A percentile compares a stretch with the other conserved stretches of the same genome.
phyloP scores from a whole-genome alignment of 148 eudicot genomes.

The Dysphania ambrosioides region DNA sequence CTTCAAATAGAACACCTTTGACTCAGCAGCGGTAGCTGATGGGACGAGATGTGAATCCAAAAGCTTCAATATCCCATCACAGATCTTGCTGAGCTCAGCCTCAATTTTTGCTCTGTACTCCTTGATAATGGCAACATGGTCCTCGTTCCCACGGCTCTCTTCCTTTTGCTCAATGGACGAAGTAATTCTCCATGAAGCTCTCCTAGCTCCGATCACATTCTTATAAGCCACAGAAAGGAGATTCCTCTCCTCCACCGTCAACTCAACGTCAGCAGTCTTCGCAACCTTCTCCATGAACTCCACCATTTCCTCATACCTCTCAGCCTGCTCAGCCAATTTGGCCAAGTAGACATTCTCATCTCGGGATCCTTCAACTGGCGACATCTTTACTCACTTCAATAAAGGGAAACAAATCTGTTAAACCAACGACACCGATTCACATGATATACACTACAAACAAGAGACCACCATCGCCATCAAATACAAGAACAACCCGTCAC shows the following conservation, averaged over 20 bases:
- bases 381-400: conserved; percentile 24
- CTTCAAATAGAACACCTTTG: conserved; percentile 42
- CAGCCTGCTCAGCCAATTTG: conserved; percentile 43
- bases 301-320: conserved; percentile 42
- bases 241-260: conserved; percentile 40
- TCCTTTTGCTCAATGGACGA: conserved; percentile 40
- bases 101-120: conserved; percentile 37
- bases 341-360: conserved; percentile 38
- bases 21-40: conserved; percentile 30
- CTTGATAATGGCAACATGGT: conserved; percentile 33
- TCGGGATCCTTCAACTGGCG: conserved; percentile 31
- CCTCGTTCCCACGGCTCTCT: conserved; percentile 43
- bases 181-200: conserved; percentile 40
- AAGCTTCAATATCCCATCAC: conserved; percentile 38
- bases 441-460: neutral
- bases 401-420: neutral
- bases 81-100: conserved; percentile 34
- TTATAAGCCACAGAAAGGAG: conserved; percentile 44
- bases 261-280: conserved; percentile 26
- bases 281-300: conserved; percentile 45
- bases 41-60: conserved; percentile 38
- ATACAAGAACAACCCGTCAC: neutral
- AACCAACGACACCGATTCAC: conserved; percentile 5
- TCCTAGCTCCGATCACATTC: conserved; percentile 39
- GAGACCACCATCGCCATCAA: too few relatives aligned